Percentiles rank a stretch among this genome's conserved stretches.
Conservation (phyloP, 2,329 filamentous ascomycete genomes). For the Xylaria sp. region DNA sequence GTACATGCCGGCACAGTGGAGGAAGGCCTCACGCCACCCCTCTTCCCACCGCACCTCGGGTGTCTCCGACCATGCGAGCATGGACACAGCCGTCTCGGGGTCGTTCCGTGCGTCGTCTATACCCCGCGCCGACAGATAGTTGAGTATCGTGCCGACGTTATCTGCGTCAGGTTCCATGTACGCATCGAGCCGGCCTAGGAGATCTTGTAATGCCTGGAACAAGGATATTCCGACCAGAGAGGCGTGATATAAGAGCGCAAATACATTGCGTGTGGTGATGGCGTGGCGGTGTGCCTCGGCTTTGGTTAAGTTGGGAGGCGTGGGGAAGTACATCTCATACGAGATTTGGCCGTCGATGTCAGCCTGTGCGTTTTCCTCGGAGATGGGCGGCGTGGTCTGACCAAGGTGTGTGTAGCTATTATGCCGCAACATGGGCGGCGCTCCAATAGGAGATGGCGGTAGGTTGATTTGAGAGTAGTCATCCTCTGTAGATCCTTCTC, state of each 20-base stretch:
- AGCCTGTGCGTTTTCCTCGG: constrained; percentile 55
- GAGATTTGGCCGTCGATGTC: constrained; percentile 65
- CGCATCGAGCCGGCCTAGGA: constrained; percentile 68
- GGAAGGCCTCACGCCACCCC: constrained; percentile 74
- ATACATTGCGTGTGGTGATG: constrained; percentile 74
- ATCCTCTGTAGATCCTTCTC: constrained; percentile 64
- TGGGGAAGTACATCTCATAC: constrained; percentile 72
- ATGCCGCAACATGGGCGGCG: constrained; percentile 54
- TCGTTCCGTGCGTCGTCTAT: constrained; percentile 73
- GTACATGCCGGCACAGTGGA: constrained; percentile 74
- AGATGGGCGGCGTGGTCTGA: constrained; percentile 57
- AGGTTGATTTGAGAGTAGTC: constrained; percentile 51
- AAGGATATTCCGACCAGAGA: constrained; percentile 73
- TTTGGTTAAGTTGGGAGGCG: constrained; percentile 60
- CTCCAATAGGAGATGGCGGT: constrained; percentile 56
- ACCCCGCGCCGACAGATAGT: constrained; percentile 67
- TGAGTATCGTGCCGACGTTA: constrained; percentile 67
- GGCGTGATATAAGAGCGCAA: constrained; percentile 71
- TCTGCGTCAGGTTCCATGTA: constrained; percentile 68
- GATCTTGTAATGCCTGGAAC: constrained; percentile 69
- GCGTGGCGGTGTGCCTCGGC: constrained; percentile 65
- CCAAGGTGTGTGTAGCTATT: constrained; percentile 46
- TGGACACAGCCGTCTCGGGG: constrained; percentile 66
- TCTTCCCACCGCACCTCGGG: constrained; percentile 70
- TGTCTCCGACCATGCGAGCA: constrained; percentile 74